Evolutionary conservation across 202 grass and related monocot species (phyloP), one percentile per base, ranked within the genome.

Genomic region (Brachypodium distachyon): DNA sequence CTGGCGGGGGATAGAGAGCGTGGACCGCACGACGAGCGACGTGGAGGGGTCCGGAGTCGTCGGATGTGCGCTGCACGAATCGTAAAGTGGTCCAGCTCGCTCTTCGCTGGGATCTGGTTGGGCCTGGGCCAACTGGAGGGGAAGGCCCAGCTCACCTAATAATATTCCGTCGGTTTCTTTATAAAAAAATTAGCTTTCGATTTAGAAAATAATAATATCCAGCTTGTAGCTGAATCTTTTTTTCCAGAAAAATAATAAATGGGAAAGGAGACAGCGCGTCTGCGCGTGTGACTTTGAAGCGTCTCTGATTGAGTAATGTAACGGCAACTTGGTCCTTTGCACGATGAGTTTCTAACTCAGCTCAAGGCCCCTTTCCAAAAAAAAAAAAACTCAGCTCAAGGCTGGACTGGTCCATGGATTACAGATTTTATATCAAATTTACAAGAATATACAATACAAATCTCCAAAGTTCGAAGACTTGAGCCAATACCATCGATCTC

Each of bases 61-160:
- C 48, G 7, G 82, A 85, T 85, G 58, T 29, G 65, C 17, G 55
- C 2, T 21, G 51, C 39, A 56, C 52, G 39, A 16, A 3, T n/a
- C 28, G 12, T 47, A 10, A 25, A n/a, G n/a, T 6, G 27, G 28
- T 70, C 64, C 40, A 62, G 12, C 81, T 53, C 11, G 12, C 11
- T 70, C 28, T 78, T 84, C 36, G 74, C 74, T 78, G 66, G 74
- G 22, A 72, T n/a, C 50, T 49, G 17, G 7, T 40, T 64, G 32
- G 25, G 53, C 46, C 39, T 52, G 17, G 63, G 34, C 71, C 55
- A 65, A 42, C 62, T 42, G 62, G 6, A 42, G 9, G 37, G 37
- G 21, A 65, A 65, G 37, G 73, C 65, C 64, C 11, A 58, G 16
- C 38, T 76, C 72, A 69, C 22, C 31, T 17, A 61, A 76, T 18